Evolutionary conservation across 2,329 filamentous ascomycete species (phyloP).

Genomic region (Aspergillus persii): DNA sequence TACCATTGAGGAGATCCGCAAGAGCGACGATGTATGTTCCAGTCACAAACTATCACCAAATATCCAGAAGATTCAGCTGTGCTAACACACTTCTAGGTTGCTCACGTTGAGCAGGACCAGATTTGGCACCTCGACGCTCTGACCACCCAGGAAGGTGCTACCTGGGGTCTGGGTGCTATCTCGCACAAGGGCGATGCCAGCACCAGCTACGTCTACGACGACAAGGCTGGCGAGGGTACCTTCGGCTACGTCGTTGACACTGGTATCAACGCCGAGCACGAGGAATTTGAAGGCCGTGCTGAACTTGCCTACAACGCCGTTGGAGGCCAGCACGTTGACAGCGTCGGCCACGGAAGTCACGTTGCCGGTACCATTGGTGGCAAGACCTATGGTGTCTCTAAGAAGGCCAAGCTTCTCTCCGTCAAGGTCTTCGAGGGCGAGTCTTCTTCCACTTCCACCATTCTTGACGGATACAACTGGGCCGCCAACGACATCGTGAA

Average conservation of each 20-base stretch:
- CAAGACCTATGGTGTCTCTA: slow-evolving; percentile 38
- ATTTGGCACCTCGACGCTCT: slow-evolving; percentile 19
- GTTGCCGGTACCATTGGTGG: slow-evolving; percentile 37
- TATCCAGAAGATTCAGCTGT: background rate
- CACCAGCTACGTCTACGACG: slow-evolving; percentile 37
- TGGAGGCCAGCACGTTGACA: slow-evolving; percentile 24
- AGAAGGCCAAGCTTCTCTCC: slow-evolving; percentile 40
- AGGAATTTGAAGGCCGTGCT: slow-evolving; percentile 39
- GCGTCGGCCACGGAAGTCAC: slow-evolving; percentile 40
- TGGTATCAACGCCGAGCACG: slow-evolving; percentile 35
- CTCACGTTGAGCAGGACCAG: slow-evolving; percentile 25
- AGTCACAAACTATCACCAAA: background rate
- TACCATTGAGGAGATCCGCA: slow-evolving; percentile 41
- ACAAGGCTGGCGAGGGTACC: slow-evolving; percentile 33
- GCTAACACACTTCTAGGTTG: slow-evolving; percentile 20
- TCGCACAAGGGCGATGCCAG: slow-evolving; percentile 23
- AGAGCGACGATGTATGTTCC: slow-evolving; percentile 32
- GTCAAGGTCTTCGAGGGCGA: slow-evolving; percentile 51
- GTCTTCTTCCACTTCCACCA: slow-evolving; percentile 44
- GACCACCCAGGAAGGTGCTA: slow-evolving; percentile 24
- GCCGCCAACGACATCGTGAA: slow-evolving; percentile 30
- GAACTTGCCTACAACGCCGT: slow-evolving; percentile 34
- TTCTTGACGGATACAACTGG: slow-evolving; percentile 51
- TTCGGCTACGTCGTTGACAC: slow-evolving; percentile 41
- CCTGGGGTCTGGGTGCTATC: slow-evolving; percentile 38